Conservation (phyloP, 176 grass and related monocot genomes). For the Aegilops speltoides region DNA sequence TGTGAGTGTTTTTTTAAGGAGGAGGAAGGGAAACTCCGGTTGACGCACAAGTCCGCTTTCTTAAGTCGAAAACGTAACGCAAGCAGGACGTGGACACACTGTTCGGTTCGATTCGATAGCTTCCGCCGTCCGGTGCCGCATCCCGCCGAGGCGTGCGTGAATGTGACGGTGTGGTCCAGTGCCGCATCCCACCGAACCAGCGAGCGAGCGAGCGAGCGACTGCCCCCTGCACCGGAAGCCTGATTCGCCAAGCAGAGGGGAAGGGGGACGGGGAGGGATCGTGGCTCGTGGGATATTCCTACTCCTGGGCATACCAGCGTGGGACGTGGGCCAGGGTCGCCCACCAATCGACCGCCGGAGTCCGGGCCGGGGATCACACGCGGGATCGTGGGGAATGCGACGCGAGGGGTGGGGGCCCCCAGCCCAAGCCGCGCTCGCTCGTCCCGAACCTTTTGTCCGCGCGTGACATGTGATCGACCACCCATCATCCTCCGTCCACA, state of each 20-base stretch:
- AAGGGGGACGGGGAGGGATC: too few relatives aligned
- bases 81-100: not conserved
- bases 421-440: not conserved
- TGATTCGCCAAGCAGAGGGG: too few relatives aligned
- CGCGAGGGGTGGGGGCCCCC: not conserved
- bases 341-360: too few relatives aligned
- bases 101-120: not conserved
- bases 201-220: too few relatives aligned
- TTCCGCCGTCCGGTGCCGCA: too few relatives aligned
- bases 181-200: too few relatives aligned
- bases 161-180: too few relatives aligned
- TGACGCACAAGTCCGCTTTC: not conserved
- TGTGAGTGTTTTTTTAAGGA: not conserved
- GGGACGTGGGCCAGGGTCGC: too few relatives aligned
- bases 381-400: not conserved
- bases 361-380: too few relatives aligned
- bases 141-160: too few relatives aligned
- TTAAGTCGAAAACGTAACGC: not conserved
- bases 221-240: too few relatives aligned
- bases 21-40: not conserved
- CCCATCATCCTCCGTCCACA: too few relatives aligned
- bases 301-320: not conserved
- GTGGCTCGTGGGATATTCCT: not conserved
- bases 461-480: slow-evolving; percentile 12
- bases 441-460: not conserved